Percentiles rank a stretch among this genome's conserved stretches.
Evolutionary conservation across 2,329 filamentous ascomycete genomes (phyloP).

Genomic region (Botrytis galanthina): DNA sequence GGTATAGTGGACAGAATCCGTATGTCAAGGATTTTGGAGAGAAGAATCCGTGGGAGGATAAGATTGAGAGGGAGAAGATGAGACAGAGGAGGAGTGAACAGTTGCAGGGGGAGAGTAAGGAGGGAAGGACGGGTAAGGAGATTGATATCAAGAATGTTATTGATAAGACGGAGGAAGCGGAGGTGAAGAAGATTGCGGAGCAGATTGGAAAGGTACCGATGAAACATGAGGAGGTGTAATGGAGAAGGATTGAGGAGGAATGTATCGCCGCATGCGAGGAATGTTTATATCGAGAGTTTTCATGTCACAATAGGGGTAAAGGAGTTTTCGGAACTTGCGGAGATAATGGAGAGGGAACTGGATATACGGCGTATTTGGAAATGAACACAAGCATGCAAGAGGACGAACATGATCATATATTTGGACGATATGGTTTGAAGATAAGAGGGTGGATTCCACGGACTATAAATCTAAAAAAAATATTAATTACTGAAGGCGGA

Average conservation of each 20-base stretch:
- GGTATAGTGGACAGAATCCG: slow-evolving; percentile 34
- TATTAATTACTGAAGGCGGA: not conserved
- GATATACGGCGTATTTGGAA: slow-evolving; percentile 1
- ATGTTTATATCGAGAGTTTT: not conserved
- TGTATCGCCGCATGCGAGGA: not conserved
- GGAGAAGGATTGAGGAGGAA: not conserved
- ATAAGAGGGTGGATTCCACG: not conserved
- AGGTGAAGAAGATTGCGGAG: slow-evolving; percentile 16
- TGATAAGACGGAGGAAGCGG: slow-evolving; percentile 12
- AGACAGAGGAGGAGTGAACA: slow-evolving; percentile 8
- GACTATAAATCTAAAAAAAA: not conserved
- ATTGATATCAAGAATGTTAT: slow-evolving; percentile 6
- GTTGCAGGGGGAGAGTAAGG: slow-evolving; percentile 6
- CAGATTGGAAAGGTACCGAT: slow-evolving; percentile 14
- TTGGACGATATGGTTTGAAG: not conserved
- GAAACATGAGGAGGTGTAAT: slow-evolving; percentile 15
- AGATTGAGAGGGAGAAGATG: slow-evolving; percentile 25
- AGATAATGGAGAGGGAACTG: not conserved
- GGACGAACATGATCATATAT: not conserved
- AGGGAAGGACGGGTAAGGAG: slow-evolving; percentile 5
- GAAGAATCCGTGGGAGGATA: slow-evolving; percentile 28
- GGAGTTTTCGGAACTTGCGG: slow-evolving; percentile 14
- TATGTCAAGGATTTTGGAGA: slow-evolving; percentile 26
- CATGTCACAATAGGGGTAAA: slow-evolving; percentile 3
- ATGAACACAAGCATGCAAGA: not conserved